Evolutionary conservation across 495 filamentous ascomycete genomes (phyloP).

Genomic region (Aspergillus haitiensis): DNA sequence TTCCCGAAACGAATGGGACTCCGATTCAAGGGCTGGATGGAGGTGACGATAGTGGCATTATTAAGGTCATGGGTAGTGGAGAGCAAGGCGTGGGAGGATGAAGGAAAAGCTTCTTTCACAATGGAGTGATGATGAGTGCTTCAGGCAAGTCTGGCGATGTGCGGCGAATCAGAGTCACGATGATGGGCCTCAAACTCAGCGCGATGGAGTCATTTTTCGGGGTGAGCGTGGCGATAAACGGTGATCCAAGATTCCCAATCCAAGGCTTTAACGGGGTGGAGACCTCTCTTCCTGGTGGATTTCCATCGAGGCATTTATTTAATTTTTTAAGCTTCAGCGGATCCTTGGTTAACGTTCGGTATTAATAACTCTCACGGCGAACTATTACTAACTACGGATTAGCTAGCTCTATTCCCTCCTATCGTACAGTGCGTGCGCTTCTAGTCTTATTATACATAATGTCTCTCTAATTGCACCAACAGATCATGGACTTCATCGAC

Average conservation of each 20-base stretch:
- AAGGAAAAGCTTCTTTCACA: slow-evolving; percentile 12
- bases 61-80: slow-evolving; percentile 3
- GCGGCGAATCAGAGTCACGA: slow-evolving; percentile 8
- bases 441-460: slow-evolving; percentile 32
- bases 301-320: neutral
- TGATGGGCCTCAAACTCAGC: slow-evolving; percentile 7
- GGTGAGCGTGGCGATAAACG: neutral
- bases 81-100: slow-evolving; percentile 1
- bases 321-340: slow-evolving; percentile 9
- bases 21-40: slow-evolving; percentile 3
- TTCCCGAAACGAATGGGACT: slow-evolving; percentile 14
- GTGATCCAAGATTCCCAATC: neutral
- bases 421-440: slow-evolving; percentile 2
- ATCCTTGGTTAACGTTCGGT: slow-evolving; percentile 8
- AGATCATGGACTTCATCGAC: slow-evolving; percentile 42
- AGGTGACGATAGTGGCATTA: slow-evolving; percentile 1
- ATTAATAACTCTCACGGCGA: neutral
- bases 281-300: neutral
- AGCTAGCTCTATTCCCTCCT: neutral
- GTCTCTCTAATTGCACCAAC: slow-evolving; percentile 43
- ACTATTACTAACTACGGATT: neutral
- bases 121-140: slow-evolving; percentile 6
- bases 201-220: neutral
- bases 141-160: slow-evolving; percentile 15
- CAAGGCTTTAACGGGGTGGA: neutral